These are phyloP conservation scores for Castanea sativa DNA, from an alignment of 306 rosid genomes.

Conservation along the genomic window DNA sequence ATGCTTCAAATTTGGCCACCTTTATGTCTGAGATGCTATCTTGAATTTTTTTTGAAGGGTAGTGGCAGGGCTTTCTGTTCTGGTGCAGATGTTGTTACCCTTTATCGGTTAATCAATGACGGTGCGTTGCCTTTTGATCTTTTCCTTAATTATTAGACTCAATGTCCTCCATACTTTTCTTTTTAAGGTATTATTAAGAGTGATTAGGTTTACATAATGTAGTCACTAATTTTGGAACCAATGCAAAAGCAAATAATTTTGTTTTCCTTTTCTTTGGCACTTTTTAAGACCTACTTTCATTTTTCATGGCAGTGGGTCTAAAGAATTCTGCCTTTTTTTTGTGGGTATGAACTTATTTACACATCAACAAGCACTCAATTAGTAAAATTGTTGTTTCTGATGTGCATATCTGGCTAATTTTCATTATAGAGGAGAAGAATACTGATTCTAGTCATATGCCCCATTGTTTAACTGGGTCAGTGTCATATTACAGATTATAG, in stretches of 20 bases:
- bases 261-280: constrained; percentile 1
- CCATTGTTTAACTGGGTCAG: neutral
- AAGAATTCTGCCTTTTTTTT: constrained; percentile 1
- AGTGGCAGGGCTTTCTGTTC: constrained; percentile 90
- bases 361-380: constrained; percentile 1
- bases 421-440: no score
- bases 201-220: neutral
- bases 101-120: constrained; percentile 58
- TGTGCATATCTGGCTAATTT: neutral
- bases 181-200: neutral
- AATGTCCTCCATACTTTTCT: neutral
- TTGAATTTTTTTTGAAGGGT: constrained; percentile 57
- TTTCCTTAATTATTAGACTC: constrained; percentile 14
- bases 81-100: constrained; percentile 76
- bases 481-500: neutral
- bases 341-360: neutral
- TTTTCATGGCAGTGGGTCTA: constrained; percentile 4
- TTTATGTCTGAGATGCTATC: constrained; percentile 36
- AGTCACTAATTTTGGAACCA: neutral
- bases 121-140: constrained; percentile 42
- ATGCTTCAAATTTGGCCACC: constrained; percentile 12
- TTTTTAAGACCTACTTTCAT: constrained; percentile 7
- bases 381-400: neutral
- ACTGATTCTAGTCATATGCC: neutral
- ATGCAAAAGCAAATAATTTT: neutral